Evolutionary conservation across 805 yeast species (phyloP).

Genomic region (Wickerhamiella azymoides): DNA sequence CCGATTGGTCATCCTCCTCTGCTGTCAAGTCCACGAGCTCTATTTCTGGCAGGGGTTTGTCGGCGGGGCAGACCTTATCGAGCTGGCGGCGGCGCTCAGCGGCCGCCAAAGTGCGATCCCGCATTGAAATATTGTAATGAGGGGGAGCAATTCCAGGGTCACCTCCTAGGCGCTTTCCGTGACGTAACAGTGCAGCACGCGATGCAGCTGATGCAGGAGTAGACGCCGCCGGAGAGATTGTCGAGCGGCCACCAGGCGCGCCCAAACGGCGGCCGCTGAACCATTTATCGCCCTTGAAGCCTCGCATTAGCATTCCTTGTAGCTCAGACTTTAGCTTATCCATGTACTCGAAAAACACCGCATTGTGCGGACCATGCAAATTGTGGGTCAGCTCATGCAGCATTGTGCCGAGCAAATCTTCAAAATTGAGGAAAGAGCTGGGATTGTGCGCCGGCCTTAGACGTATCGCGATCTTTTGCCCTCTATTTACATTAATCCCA

Average conservation of each 20-base stretch:
- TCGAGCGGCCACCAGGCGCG: conserved; percentile 9
- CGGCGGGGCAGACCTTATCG: conserved; percentile 15
- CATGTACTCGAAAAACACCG: conserved; percentile 46
- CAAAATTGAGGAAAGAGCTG: conserved; percentile 41
- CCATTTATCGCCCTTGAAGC: conserved; percentile 34
- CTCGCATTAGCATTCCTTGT: conserved; percentile 28
- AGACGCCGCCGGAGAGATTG: background rate
- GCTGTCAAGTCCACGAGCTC: conserved; percentile 7
- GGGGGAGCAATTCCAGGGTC: background rate
- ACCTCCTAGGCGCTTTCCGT: conserved; percentile 3
- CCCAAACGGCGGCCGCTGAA: conserved; percentile 38
- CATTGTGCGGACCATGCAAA: conserved; percentile 66
- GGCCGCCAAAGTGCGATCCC: conserved; percentile 42
- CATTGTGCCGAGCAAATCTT: conserved; percentile 63
- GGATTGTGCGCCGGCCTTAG: conserved; percentile 46
- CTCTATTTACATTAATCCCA: conserved; percentile 73
- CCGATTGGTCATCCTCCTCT: background rate
- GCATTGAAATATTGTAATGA: conserved; percentile 3
- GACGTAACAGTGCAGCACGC: conserved; percentile 3
- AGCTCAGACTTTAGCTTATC: conserved; percentile 46
- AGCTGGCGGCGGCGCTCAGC: conserved; percentile 38
- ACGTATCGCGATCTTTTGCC: conserved; percentile 57
- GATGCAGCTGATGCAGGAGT: conserved; percentile 2
- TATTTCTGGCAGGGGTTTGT: conserved; percentile 1
- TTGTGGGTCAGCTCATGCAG: conserved; percentile 84